Conservation (phyloP, 192 early-diverging fungal genomes). For the Gorgonomyces haynaldii region DNA sequence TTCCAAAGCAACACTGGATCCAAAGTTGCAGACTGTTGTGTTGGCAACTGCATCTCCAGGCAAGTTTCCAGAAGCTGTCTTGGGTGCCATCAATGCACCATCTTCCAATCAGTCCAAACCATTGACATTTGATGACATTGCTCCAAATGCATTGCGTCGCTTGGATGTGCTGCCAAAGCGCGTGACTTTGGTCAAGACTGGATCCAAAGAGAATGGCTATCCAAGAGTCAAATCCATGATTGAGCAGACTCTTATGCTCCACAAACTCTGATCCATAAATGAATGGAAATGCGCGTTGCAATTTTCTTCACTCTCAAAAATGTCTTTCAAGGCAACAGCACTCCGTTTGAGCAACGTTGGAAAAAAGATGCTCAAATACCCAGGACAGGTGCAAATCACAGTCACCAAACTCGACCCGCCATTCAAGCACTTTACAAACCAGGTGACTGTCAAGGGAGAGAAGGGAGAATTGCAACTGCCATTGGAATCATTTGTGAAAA, state of each 20-base stretch:
- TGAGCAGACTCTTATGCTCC: not conserved
- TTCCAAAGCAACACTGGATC: constrained; percentile 5
- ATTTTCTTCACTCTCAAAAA: too few relatives aligned
- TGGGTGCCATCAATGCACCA: constrained; percentile 43
- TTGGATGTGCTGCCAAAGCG: constrained; percentile 34
- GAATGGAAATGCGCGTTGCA: too few relatives aligned
- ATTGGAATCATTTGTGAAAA: constrained; percentile 67
- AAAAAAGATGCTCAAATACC: constrained; percentile 58
- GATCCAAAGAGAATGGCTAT: not conserved
- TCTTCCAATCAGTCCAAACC: not conserved
- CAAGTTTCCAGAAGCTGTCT: constrained; percentile 90
- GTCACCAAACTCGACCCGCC: constrained; percentile 40
- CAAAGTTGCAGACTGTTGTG: constrained; percentile 28
- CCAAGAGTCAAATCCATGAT: not conserved
- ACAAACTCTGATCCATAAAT: too few relatives aligned
- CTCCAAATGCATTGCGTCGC: constrained; percentile 29
- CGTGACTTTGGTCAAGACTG: constrained; percentile 19
- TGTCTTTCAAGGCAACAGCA: constrained; percentile 59
- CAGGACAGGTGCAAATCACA: constrained; percentile 60
- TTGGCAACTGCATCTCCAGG: constrained; percentile 91
- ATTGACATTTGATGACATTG: constrained; percentile 39
- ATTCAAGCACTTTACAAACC: constrained; percentile 45
- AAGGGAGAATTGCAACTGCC: constrained; percentile 65
- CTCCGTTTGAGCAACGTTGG: too few relatives aligned
- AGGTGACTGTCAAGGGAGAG: constrained; percentile 66